Conservation (phyloP, 2,329 filamentous ascomycete genomes). For the Cordyceps cicadae region DNA sequence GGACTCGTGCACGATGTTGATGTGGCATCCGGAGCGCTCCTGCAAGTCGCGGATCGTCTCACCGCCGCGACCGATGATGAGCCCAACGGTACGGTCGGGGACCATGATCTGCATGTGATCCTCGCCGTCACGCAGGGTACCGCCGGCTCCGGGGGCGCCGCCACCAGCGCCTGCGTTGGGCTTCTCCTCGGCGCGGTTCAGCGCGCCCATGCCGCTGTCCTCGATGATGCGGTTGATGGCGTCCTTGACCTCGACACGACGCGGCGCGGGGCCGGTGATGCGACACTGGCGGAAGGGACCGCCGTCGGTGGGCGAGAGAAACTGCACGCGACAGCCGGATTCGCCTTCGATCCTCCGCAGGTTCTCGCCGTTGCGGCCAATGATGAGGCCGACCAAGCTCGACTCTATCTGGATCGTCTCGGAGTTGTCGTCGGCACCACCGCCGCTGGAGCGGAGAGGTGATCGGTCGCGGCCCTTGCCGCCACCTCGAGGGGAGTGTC, state of each 20-base stretch:
- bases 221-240: slow-evolving; percentile 85
- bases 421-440: slow-evolving; percentile 54
- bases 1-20: slow-evolving; percentile 89
- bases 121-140: slow-evolving; percentile 64
- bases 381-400: slow-evolving; percentile 79
- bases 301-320: slow-evolving; percentile 67
- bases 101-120: slow-evolving; percentile 91
- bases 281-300: slow-evolving; percentile 75
- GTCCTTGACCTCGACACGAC: slow-evolving; percentile 68
- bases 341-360: slow-evolving; percentile 76
- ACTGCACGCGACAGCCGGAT: slow-evolving; percentile 77
- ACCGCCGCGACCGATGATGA: slow-evolving; percentile 89
- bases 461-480: slow-evolving; percentile 50
- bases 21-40: slow-evolving; percentile 86
- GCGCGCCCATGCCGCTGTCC: slow-evolving; percentile 52
- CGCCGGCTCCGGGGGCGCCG: slow-evolving; percentile 21
- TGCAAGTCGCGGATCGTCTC: slow-evolving; percentile 91
- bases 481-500: slow-evolving; percentile 52
- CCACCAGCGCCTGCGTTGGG: slow-evolving; percentile 27
- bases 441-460: slow-evolving; percentile 38
- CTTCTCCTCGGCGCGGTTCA: slow-evolving; percentile 36
- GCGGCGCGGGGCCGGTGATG: slow-evolving; percentile 65
- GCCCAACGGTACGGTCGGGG: slow-evolving; percentile 80
- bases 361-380: slow-evolving; percentile 84
- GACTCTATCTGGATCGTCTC: slow-evolving; percentile 85